Evolutionary conservation across 495 filamentous ascomycete species (phyloP), one percentile per base, ranked within the genome.

Genomic region (Pyrenopolyporus hunteri): DNA sequence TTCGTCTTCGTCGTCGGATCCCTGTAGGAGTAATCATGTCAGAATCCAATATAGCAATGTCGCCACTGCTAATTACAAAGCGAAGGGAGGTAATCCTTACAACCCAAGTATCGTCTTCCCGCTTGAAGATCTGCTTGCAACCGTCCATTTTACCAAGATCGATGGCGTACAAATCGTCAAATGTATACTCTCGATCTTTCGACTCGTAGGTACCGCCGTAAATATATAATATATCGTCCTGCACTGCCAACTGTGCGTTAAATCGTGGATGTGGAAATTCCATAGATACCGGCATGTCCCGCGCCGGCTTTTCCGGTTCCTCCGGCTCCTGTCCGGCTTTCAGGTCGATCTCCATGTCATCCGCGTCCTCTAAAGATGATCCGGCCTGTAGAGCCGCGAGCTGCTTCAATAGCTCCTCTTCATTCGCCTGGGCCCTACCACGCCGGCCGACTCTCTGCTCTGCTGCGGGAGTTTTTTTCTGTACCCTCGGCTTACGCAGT

Each of bases 141-240:
- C 94, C 94, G 68, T 98, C 93, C 53, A 98, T 76, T 72, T 93
- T 95, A 44, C 87, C 92, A 28, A 98, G 80, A 69, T 98, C 91
- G 62, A 98, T 87, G 7, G 90, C 88, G 70, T 91, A 93, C 80
- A 97, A 80, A 66, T 98, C 93, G 70, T 97, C 92, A 74, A 96
- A 95, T 1, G 89, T 96, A 66, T 89, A 96, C 71, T 98, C 94
- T 13, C 89, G 83, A 67, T 98, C 94, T 16, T 89, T 93, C 73
- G 93, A 92, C 68, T 98, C 94, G 65, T 89, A 96, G 0, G 92
- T 98, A 10, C 94, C 94, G 14, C 94, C 92, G 67, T 93, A 96
- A 19, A 97, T 89, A 68, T 94, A 98, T 0, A 98, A 78, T 10
- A 89, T 83, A 74, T 98, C 94, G 49, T 91, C 90, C 74, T 97